Conservation (phyloP, 176 grass and related monocot species). For the Carex scoparia region DNA sequence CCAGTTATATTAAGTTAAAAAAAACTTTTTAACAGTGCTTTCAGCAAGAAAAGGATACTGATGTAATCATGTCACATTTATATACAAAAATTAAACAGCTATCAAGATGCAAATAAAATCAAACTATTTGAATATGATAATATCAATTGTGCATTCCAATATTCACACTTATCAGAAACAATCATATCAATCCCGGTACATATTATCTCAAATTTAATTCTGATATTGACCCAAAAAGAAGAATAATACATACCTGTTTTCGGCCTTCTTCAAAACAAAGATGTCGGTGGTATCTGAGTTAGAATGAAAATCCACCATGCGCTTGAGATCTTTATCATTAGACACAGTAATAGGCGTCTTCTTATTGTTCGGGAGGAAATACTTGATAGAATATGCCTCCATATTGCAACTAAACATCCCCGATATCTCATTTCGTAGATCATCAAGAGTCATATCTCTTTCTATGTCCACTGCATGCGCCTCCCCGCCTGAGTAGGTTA, state of each 20-base stretch:
- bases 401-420: conserved; percentile 59
- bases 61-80: neutral
- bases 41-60: neutral
- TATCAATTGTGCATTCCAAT: neutral
- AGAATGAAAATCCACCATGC: conserved; percentile 95
- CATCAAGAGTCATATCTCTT: conserved; percentile 52
- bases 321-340: conserved; percentile 83
- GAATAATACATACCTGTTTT: conserved; percentile 52
- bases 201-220: neutral
- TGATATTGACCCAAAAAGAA: neutral
- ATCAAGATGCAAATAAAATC: neutral
- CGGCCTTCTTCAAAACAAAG: conserved; percentile 78
- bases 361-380: conserved; percentile 91
- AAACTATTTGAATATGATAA: neutral
- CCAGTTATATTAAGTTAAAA: neutral
- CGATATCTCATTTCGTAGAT: conserved; percentile 69
- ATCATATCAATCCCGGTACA: neutral
- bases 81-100: neutral
- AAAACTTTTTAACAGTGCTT: conserved; percentile 15
- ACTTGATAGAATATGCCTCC: conserved; percentile 61
- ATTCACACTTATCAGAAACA: neutral
- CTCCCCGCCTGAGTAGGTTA: conserved; percentile 90
- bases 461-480: conserved; percentile 85
- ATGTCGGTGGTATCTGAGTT: conserved; percentile 68
- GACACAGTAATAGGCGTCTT: conserved; percentile 86